phyloP scores from a whole-genome alignment of 352 stramenopile species.

The Phytophthora quininea region DNA sequence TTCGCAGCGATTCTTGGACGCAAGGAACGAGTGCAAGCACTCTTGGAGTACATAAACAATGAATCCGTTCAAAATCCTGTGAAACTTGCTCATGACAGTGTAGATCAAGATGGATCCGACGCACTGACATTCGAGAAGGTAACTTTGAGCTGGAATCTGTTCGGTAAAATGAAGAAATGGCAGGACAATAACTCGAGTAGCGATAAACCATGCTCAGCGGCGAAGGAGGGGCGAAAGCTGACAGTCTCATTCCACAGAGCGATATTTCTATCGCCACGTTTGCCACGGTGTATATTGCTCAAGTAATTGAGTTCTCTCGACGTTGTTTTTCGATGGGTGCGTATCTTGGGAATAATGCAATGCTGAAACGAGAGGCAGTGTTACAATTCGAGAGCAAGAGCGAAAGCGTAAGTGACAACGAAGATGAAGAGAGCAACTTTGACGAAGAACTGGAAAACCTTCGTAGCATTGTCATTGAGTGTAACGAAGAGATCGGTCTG shows the following conservation, averaged over 20 bases:
- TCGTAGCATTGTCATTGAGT: slow-evolving; percentile 51
- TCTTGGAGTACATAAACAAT: slow-evolving; percentile 40
- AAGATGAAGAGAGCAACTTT: slow-evolving; percentile 21
- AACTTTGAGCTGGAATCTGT: slow-evolving; percentile 49
- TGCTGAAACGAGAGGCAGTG: slow-evolving; percentile 23
- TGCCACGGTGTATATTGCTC: slow-evolving; percentile 47
- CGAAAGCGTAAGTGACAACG: neutral
- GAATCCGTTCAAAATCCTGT: neutral
- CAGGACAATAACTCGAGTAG: slow-evolving; percentile 30
- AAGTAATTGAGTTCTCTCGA: slow-evolving; percentile 67
- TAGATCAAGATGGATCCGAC: neutral
- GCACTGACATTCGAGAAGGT: slow-evolving; percentile 45
- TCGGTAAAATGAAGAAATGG: slow-evolving; percentile 65
- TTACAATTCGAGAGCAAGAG: slow-evolving; percentile 18
- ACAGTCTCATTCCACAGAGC: neutral
- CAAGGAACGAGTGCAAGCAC: slow-evolving; percentile 43
- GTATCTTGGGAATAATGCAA: slow-evolving; percentile 31
- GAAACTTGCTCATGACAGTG: neutral
- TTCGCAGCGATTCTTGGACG: slow-evolving; percentile 57
- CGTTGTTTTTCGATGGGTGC: slow-evolving; percentile 74
- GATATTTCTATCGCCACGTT: slow-evolving; percentile 52
- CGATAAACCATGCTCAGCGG: slow-evolving; percentile 4
- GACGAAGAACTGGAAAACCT: slow-evolving; percentile 40
- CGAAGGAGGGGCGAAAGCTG: too few relatives aligned
- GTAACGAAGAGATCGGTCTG: slow-evolving; percentile 74